Evolutionary conservation across 768 basidiomycete species (phyloP).

Genomic region (Leccinum longicurvipes): DNA sequence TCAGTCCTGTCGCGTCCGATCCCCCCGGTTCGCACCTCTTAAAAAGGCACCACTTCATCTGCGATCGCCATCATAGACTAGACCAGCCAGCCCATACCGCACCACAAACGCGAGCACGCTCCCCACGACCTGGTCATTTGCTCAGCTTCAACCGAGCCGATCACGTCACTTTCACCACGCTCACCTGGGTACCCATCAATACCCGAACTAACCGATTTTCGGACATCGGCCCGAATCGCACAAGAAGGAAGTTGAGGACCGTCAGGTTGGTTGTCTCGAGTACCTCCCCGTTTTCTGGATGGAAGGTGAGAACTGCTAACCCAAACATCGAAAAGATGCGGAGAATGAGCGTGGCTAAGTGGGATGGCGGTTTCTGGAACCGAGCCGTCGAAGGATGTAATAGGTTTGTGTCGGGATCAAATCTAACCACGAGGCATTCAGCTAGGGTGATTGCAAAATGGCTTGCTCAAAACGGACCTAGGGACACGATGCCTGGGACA

Average conservation of each 20-base stretch:
- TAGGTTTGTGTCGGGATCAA: slow-evolving; percentile 70
- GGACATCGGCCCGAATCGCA: slow-evolving; percentile 78
- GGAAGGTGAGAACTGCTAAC: slow-evolving; percentile 59
- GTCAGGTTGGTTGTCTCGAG: slow-evolving; percentile 84
- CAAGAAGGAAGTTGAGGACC: slow-evolving; percentile 80
- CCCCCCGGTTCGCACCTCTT: not conserved
- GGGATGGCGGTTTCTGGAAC: slow-evolving; percentile 58
- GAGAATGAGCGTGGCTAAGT: slow-evolving; percentile 52
- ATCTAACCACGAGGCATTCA: slow-evolving; percentile 40
- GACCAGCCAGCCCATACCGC: slow-evolving; percentile 83
- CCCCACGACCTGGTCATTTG: slow-evolving; percentile 52
- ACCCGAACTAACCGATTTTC: slow-evolving; percentile 76
- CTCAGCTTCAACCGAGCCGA: slow-evolving; percentile 4
- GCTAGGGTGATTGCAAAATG: not conserved
- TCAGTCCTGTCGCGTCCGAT: not conserved
- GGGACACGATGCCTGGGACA: slow-evolving; percentile 95
- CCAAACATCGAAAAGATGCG: slow-evolving; percentile 58
- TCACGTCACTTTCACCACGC: slow-evolving; percentile 4
- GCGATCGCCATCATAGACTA: slow-evolving; percentile 91
- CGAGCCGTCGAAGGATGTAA: slow-evolving; percentile 70
- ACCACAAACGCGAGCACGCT: slow-evolving; percentile 82
- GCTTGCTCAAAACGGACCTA: slow-evolving; percentile 45
- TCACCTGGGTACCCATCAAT: slow-evolving; percentile 73
- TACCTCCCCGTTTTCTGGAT: slow-evolving; percentile 56
- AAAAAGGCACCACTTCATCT: slow-evolving; percentile 39